phyloP scores from a whole-genome alignment of 2,329 filamentous ascomycete genomes.

The Geosmithia flava region DNA sequence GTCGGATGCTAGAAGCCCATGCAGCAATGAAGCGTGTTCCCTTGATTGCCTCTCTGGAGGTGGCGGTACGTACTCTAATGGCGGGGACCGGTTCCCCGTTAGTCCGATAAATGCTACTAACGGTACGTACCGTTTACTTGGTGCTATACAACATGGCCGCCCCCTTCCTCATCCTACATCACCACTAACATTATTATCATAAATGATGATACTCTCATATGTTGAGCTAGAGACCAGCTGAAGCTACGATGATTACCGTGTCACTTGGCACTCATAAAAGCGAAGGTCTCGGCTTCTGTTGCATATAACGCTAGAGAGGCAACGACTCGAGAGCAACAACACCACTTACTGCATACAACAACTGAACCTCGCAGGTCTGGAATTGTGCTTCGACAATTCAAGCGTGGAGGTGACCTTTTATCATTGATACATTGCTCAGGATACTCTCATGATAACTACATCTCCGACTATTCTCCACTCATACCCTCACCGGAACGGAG shows the following conservation, averaged over 20 bases:
- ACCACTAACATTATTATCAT: too few relatives aligned
- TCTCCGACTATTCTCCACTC: not conserved
- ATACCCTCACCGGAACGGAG: not conserved
- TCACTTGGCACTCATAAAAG: too few relatives aligned
- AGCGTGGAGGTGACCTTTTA: too few relatives aligned
- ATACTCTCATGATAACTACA: not conserved
- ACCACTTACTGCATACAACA: too few relatives aligned
- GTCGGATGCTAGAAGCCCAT: not conserved
- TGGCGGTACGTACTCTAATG: not conserved
- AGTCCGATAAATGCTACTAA: not conserved
- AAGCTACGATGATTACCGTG: too few relatives aligned
- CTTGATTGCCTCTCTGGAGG: not conserved
- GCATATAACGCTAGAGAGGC: too few relatives aligned
- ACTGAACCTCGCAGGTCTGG: too few relatives aligned
- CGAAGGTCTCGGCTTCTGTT: too few relatives aligned
- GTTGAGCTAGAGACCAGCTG: too few relatives aligned
- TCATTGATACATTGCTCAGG: not conserved
- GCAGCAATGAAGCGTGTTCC: not conserved
- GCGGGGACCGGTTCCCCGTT: not conserved
- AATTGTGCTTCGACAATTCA: too few relatives aligned
- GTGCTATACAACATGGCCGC: not conserved
- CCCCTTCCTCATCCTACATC: not conserved
- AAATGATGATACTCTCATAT: too few relatives aligned
- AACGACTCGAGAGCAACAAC: too few relatives aligned
- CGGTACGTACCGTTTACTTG: not conserved